Evolutionary conservation across 2,329 filamentous ascomycete genomes (phyloP), one percentile per base, ranked within the genome.

Genomic region (Venturia carpophila): DNA sequence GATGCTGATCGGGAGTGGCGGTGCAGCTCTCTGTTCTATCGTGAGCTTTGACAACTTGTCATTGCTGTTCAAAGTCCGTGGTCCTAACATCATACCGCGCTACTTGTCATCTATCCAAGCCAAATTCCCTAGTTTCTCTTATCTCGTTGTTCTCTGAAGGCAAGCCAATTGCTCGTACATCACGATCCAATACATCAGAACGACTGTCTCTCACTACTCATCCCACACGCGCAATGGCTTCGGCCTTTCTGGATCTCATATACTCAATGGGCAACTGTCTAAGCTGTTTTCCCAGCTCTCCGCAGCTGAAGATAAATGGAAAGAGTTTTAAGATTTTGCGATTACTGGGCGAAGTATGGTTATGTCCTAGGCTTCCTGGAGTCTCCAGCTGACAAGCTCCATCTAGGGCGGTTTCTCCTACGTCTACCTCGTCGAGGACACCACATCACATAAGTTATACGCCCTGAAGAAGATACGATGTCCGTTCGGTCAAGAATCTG

Each of bases 401-500:
- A 37, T 71, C 66, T 68, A 93, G 89, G 94, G 94, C 74, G 94
- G 94, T 73, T 99, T 99, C 82, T 96, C 92, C 69, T 99, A 97
- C 78, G 94, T 99, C 71, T 99, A 99, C 79, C 90, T 99, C 67
- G 94, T 99, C 67, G 90, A 97, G 81, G 92, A 97, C 76, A 93
- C 89, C 60, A 82, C 85, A 64, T 89, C 86, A 63, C 89, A 90
- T 67, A 87, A 93, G 71, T 84, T 96, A 60, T 93, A 96, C 76
- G 94, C 94, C 21, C 87, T 97, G 68, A 99, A 99, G 79, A 99
- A 99, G 83, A 99, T 99, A 76, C 88, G 93, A 74, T 99, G 94
- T 81, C 93, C 94, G 5, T 97, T 99, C 73, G 94, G 94, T 69
- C 89, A 94, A 76, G 94, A 99, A 81, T 96, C 91, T 34, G 93